Percentiles rank a stretch among this genome's conserved stretches.
These are phyloP conservation scores for Chara braunii DNA, from an alignment of 139 green algal genomes.

Conservation along the genomic window DNA sequence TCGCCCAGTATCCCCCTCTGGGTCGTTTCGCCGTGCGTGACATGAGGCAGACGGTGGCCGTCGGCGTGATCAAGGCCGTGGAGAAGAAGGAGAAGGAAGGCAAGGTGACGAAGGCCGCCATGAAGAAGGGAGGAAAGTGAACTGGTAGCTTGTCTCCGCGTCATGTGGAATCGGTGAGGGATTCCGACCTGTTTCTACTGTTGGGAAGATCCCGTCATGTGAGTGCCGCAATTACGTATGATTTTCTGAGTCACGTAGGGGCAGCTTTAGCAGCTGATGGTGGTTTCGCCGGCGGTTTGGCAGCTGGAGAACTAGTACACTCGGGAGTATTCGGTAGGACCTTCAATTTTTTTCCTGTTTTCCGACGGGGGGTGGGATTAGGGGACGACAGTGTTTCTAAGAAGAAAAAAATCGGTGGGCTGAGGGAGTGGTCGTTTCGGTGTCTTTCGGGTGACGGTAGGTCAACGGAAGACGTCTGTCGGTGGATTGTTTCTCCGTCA, in stretches of 20 bases:
- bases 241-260: not conserved
- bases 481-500: too few relatives aligned
- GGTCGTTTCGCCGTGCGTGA: constrained; percentile 62
- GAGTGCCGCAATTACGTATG: not conserved
- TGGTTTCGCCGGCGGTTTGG: not conserved
- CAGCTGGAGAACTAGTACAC: too few relatives aligned
- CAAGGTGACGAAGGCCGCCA: constrained; percentile 52
- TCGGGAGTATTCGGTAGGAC: too few relatives aligned
- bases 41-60: constrained; percentile 61
- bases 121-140: constrained; percentile 50
- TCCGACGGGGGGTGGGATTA: too few relatives aligned
- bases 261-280: not conserved
- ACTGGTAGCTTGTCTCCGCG: not conserved
- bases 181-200: not conserved
- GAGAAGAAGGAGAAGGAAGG: constrained; percentile 61
- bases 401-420: not conserved
- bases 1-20: constrained; percentile 55
- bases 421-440: not conserved
- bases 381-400: too few relatives aligned
- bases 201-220: not conserved
- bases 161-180: constrained; percentile 65
- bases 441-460: not conserved
- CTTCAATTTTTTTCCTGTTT: too few relatives aligned
- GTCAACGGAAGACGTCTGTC: too few relatives aligned
- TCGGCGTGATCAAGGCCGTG: constrained; percentile 62